Percentiles rank a stretch among this genome's conserved stretches.
These are phyloP conservation scores for Capsicum rhomboideum DNA, from an alignment of 257 asterid genomes.

Conservation along the genomic window DNA sequence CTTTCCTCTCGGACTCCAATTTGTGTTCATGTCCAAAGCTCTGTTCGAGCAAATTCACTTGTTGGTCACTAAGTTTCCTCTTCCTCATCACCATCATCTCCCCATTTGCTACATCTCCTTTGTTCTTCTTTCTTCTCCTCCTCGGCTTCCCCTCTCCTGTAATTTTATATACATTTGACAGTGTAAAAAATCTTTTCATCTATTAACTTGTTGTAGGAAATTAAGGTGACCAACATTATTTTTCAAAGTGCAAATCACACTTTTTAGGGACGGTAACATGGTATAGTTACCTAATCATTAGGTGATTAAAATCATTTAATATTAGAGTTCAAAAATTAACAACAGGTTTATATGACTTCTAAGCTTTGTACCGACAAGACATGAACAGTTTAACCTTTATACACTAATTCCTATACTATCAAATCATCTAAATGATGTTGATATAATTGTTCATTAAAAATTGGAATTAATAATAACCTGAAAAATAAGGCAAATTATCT, in stretches of 20 bases:
- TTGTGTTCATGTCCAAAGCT: slow-evolving; percentile 46
- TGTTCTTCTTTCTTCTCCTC: slow-evolving; percentile 33
- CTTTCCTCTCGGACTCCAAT: slow-evolving; percentile 17
- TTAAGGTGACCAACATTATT: background rate
- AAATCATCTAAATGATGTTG: background rate
- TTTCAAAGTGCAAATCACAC: background rate
- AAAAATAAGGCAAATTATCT: too few species aligned
- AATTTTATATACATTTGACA: background rate
- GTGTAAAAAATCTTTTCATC: background rate
- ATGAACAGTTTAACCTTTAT: too few species aligned
- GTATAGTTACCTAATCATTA: background rate
- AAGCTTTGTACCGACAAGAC: background rate
- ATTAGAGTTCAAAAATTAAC: too few species aligned
- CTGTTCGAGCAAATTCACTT: slow-evolving; percentile 8
- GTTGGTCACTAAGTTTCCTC: slow-evolving; percentile 16
- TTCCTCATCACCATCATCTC: background rate
- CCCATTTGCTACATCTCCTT: slow-evolving; percentile 14
- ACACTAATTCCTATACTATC: background rate
- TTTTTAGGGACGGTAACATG: too few species aligned
- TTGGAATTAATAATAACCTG: too few species aligned
- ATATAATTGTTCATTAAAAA: too few species aligned
- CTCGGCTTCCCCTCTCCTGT: slow-evolving; percentile 14
- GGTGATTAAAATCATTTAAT: background rate
- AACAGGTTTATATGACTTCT: background rate
- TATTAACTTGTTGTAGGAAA: background rate